These are phyloP conservation scores for Papiliotrema fonsecae DNA, from an alignment of 1,284 basidiomycete genomes.

Conservation along the genomic window DNA sequence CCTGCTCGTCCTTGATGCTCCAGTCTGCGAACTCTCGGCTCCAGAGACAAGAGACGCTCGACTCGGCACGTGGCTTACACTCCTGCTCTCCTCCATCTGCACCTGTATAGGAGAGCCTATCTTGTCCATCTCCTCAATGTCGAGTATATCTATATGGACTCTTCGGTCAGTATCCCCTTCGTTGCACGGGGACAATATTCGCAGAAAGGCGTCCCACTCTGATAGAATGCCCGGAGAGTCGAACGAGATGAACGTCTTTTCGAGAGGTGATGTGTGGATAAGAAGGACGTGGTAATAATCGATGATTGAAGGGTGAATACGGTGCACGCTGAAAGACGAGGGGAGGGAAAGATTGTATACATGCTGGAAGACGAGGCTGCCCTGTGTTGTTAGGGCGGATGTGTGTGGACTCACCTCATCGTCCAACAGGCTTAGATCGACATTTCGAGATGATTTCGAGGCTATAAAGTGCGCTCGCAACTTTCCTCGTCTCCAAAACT, in stretches of 20 bases:
- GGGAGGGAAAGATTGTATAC: neutral
- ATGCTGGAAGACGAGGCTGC: neutral
- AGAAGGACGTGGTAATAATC: neutral
- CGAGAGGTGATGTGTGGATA: neutral
- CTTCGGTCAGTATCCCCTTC: neutral
- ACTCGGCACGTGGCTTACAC: neutral
- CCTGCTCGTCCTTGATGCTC: neutral
- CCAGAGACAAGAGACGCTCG: neutral
- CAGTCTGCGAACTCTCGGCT: neutral
- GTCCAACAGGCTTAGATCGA: neutral
- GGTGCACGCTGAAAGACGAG: neutral
- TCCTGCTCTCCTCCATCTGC: neutral
- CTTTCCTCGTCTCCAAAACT: neutral
- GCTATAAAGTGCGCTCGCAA: neutral
- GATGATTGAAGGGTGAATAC: neutral
- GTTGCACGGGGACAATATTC: neutral
- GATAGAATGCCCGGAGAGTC: neutral
- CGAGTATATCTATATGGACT: neutral
- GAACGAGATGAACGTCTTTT: neutral
- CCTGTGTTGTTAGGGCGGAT: neutral
- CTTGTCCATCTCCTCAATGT: neutral
- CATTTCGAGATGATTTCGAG: neutral
- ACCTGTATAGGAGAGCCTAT: neutral
- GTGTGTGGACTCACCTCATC: neutral
- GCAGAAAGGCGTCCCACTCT: neutral